Base-by-base conservation (phyloP, 345 rosid genomes). In the Bruguiera sexangula region DNA sequence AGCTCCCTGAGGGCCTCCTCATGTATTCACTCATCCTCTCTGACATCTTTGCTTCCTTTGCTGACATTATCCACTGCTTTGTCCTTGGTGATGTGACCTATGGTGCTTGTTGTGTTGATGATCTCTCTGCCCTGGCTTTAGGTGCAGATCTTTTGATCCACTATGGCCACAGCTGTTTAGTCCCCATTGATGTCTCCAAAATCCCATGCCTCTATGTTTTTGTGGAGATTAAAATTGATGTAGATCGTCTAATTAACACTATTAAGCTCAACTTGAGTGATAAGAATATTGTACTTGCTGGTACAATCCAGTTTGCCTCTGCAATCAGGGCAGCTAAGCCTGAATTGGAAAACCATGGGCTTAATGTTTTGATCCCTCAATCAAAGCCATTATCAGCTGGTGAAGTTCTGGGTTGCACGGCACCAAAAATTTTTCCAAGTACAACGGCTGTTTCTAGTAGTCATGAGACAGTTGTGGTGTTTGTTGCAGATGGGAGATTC, bases 101-200 rank as follows among this genome's bases (percentile, higher is more conserved):
- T 63, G 96, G 96, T 20, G 99, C 96, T 6, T 95, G 97, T 74
- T 95, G 99, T 80, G 84, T 89, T 30, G 97, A 94, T 59, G 98
- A 91, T 78, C 81, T 85, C 76, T 82, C 97, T 0, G 95, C 98
- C 43, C 21, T 73, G 56, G 89, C 98, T 4, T 82, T 94, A 16
- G 82, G 85, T 8, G 95, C 96, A 15, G 96, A 94, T 75, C 82
- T 94, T 61, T 82, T 94, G 10, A 88, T 94, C 51, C 98, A 91
- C 67, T 94, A 89, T 63, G 98, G 98, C 21, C 98, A 91, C 62
- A 89, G 96, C 53, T 94, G 98, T 66, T 85, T 94, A 29, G 96
- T 94, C 5, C 98, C 97, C 7, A 88, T 91, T 0, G 95, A 91
- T 70, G 76, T 83, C 27, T 85, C 97, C 3, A 74, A 85, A 67